Evolutionary conservation across 1,284 basidiomycete species (phyloP), one percentile per base, ranked within the genome.

Genomic region (Exsudoporus floridanus): DNA sequence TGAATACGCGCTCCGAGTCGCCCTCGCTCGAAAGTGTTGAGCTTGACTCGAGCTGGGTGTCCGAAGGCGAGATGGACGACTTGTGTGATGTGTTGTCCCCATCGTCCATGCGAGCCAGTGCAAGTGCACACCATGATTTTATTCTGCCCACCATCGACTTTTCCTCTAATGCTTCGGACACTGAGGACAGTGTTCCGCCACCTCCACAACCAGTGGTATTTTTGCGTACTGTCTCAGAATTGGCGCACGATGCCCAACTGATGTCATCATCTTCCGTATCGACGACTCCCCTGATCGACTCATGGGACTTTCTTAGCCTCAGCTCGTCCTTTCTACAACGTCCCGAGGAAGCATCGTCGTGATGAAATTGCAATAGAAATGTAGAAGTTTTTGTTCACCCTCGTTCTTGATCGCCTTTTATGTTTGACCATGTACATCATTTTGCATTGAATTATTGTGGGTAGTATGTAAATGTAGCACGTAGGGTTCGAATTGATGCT

Each of bases 61-160:
- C 55, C 6, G 55, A 57, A 28, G 27, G 43, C 4, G 52, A 36
- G 25, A 33, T 36, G 36, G 52, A 56, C 18, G 44, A 49, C 31
- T 35, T 31, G 10, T 14, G 7, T 40, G 50, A 49, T 40, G 35
- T 35, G 7, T 28, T 51, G 7, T 52, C 50, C 35, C 13, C 45
- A 3, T 43, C 49, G 5, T 57, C 66, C 4, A 35, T 46, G 10
- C 45, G 43, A 10, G 47, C 52, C 40, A 55, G 38, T 36, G 63
- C 59, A 18, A 68, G 62, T 21, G 42, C 55, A 50, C 65, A 69
- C 28, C 70, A 70, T n/a, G 75, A 76, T 2, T 77, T 90, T 54
- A 70, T 89, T 12, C 67, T 90, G 14, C 88, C 88, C 2, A 86
- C 82, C 1, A 75, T 90, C 50, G 86, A 90, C 65, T 78, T 89